phyloP scores from a whole-genome alignment of 1,284 basidiomycete genomes.

The Ceraceosorus guamensis region DNA sequence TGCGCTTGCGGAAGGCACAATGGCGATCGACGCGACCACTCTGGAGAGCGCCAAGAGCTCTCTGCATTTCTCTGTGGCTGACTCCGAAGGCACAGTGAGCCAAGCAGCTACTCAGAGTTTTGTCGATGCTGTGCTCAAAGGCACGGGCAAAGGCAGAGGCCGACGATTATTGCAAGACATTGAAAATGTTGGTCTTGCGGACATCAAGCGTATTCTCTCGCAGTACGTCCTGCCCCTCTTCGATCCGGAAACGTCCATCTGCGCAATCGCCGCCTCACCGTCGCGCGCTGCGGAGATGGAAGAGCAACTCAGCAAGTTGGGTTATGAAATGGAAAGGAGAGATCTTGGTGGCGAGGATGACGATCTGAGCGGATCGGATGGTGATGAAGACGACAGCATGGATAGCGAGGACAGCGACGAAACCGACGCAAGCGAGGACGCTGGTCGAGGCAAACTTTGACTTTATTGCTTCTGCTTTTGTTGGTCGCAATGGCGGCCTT shows the following conservation, averaged over 20 bases:
- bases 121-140: conserved; percentile 28
- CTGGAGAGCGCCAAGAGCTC: conserved; percentile 64
- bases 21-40: conserved; percentile 5
- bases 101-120: conserved; percentile 60
- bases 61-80: conserved; percentile 75
- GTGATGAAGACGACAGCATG: neutral
- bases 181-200: conserved; percentile 65
- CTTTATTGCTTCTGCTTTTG: too few relatives aligned
- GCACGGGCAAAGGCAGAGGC: conserved; percentile 32
- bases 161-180: conserved; percentile 22
- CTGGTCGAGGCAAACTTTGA: too few relatives aligned
- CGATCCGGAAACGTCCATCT: conserved; percentile 66
- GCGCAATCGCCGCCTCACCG: conserved; percentile 73
- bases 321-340: conserved; percentile 71
- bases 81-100: conserved; percentile 71
- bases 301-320: conserved; percentile 59
- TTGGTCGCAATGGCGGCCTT: too few relatives aligned
- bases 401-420: conserved; percentile 4
- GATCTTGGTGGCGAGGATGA: conserved; percentile 51
- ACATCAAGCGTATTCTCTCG: conserved; percentile 60
- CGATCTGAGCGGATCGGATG: conserved; percentile 6
- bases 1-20: conserved; percentile 39
- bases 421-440: too few relatives aligned
- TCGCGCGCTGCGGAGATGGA: conserved; percentile 70
- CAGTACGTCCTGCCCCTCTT: conserved; percentile 81